Percentiles rank a stretch among this genome's conserved stretches.
Conservation (phyloP, 805 yeast genomes). For the Candida railenensis region DNA sequence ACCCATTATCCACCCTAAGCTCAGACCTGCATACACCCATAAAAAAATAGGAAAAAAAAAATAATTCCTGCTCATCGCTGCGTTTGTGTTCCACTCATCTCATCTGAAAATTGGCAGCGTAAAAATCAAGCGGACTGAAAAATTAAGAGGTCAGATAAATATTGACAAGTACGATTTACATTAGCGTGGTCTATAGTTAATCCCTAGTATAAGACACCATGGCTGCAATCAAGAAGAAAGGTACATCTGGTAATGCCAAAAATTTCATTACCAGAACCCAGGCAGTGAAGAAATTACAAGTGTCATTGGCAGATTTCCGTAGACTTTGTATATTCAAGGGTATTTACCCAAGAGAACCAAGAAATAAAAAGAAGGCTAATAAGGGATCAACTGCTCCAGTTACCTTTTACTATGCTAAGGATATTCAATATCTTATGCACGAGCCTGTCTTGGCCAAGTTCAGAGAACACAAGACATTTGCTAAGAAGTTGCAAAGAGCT, state of each 20-base stretch:
- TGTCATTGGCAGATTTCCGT: slow-evolving; percentile 94
- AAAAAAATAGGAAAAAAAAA: slow-evolving; percentile 3
- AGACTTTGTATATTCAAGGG: slow-evolving; percentile 97
- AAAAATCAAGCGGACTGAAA: no score
- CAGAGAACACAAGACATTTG: slow-evolving; percentile 93
- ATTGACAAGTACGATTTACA: background rate
- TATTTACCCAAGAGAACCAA: slow-evolving; percentile 94
- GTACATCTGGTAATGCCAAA: slow-evolving; percentile 84
- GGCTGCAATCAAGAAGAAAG: slow-evolving; percentile 67
- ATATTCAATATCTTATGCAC: slow-evolving; percentile 90
- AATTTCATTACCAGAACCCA: slow-evolving; percentile 92
- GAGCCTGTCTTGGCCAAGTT: slow-evolving; percentile 91
- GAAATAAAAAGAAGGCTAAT: slow-evolving; percentile 93
- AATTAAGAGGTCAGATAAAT: background rate
- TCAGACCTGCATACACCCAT: background rate
- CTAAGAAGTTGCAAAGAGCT: slow-evolving; percentile 85
- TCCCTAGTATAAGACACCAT: slow-evolving; percentile 46
- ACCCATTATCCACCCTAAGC: background rate
- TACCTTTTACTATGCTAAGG: slow-evolving; percentile 91
- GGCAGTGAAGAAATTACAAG: slow-evolving; percentile 88
- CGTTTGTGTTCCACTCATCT: no score
- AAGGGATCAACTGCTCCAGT: slow-evolving; percentile 97
- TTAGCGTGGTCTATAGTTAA: slow-evolving; percentile 8
- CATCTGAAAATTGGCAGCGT: slow-evolving; percentile 4
- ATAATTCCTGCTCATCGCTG: slow-evolving; percentile 4